phyloP scores from a whole-genome alignment of 1,284 basidiomycete genomes.

The Fomes fomentarius region DNA sequence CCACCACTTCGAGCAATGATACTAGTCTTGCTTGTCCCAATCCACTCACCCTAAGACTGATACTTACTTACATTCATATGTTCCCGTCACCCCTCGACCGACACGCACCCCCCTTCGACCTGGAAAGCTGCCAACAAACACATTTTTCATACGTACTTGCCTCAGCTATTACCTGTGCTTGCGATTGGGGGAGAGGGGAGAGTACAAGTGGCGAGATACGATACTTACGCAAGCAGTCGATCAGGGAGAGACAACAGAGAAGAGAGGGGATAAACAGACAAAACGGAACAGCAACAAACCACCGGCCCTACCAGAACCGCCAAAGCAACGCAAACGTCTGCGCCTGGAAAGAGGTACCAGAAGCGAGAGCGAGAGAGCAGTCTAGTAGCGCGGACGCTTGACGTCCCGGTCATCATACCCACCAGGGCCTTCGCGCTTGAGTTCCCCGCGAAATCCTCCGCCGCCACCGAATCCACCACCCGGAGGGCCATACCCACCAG shows the following conservation, averaged over 20 bases:
- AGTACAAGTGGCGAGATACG: slow-evolving; percentile 17
- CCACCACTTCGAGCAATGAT: too few relatives aligned
- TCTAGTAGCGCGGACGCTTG: slow-evolving; percentile 81
- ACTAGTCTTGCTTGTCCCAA: too few relatives aligned
- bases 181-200: slow-evolving; percentile 8
- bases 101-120: neutral
- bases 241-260: neutral
- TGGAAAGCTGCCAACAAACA: neutral
- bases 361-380: neutral
- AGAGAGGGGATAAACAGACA: neutral
- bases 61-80: neutral
- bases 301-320: slow-evolving; percentile 21
- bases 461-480: slow-evolving; percentile 30
- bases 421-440: slow-evolving; percentile 72
- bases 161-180: slow-evolving; percentile 30
- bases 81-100: neutral
- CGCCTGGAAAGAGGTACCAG: neutral
- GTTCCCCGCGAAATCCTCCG: slow-evolving; percentile 46
- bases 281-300: slow-evolving; percentile 16
- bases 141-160: slow-evolving; percentile 32
- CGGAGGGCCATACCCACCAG: slow-evolving; percentile 60
- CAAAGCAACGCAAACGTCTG: slow-evolving; percentile 4
- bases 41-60: neutral
- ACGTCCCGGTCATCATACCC: slow-evolving; percentile 79
- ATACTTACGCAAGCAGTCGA: slow-evolving; percentile 31